A percentile compares a stretch with the other conserved stretches of the same genome.
phyloP scores from a whole-genome alignment of 768 basidiomycete species.

The Boletales sp. region DNA sequence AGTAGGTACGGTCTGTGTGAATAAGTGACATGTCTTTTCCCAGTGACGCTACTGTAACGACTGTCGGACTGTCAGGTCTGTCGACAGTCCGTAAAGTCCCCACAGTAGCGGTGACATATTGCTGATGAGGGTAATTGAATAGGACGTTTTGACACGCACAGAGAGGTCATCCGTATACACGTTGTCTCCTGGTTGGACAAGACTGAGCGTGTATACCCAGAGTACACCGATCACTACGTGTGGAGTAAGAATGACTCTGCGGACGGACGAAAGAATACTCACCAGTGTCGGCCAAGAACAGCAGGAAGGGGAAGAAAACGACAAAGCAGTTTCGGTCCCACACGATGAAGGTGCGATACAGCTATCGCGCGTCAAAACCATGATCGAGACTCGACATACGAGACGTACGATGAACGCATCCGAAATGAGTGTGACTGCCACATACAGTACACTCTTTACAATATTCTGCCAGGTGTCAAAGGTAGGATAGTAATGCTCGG shows the following conservation, averaged over 20 bases:
- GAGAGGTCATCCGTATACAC: slow-evolving; percentile 1
- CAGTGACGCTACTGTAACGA: too few relatives aligned
- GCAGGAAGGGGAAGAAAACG: neutral
- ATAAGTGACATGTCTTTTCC: too few relatives aligned
- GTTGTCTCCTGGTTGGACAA: neutral
- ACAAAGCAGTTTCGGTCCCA: neutral
- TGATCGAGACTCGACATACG: neutral
- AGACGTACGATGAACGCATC: slow-evolving; percentile 1
- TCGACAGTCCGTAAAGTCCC: too few relatives aligned
- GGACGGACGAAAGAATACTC: neutral
- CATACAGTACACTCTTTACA: slow-evolving; percentile 1
- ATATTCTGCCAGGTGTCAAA: neutral
- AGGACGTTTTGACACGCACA: neutral
- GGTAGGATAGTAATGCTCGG: neutral
- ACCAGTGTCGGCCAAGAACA: slow-evolving; percentile 2
- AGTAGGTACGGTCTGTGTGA: too few relatives aligned
- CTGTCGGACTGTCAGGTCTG: too few relatives aligned
- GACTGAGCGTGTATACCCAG: slow-evolving; percentile 3
- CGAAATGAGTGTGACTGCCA: neutral
- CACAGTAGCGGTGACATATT: too few relatives aligned
- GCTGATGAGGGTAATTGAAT: slow-evolving; percentile 1
- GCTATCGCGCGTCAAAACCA: neutral
- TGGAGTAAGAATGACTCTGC: neutral
- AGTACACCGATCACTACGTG: neutral
- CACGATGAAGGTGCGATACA: slow-evolving; percentile 3